Evolutionary conservation across 2,329 filamentous ascomycete species (phyloP).

Genomic region (Cordyceps tenuipes): DNA sequence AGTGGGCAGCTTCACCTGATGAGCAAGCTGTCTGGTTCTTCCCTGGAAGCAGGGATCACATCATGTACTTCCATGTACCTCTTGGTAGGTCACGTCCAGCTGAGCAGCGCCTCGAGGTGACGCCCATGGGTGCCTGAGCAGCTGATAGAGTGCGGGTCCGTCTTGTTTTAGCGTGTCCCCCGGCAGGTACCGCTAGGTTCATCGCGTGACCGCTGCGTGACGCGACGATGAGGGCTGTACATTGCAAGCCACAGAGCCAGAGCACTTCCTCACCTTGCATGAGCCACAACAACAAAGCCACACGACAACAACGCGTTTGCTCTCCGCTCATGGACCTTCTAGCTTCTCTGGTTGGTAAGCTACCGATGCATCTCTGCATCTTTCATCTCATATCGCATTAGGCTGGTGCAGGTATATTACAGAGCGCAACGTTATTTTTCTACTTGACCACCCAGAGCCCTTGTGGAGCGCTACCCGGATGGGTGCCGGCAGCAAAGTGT

Average conservation of each 20-base stretch:
- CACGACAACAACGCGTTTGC: background rate
- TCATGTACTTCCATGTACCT: background rate
- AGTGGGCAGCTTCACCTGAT: background rate
- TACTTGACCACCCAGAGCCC: too few relatives aligned
- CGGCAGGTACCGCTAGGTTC: conserved; percentile 6
- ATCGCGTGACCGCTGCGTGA: conserved; percentile 5
- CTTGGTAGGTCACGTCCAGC: background rate
- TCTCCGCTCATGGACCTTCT: background rate
- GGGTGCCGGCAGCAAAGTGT: too few relatives aligned
- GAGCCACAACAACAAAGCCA: conserved; percentile 8
- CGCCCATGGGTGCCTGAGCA: background rate
- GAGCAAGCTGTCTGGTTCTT: background rate
- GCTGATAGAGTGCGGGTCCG: background rate
- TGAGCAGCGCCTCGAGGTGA: background rate
- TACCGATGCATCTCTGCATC: too few relatives aligned
- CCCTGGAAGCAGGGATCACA: background rate
- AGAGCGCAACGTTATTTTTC: too few relatives aligned
- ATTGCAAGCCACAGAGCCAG: background rate
- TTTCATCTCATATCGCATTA: too few relatives aligned
- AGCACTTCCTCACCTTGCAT: background rate
- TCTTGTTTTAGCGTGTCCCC: background rate
- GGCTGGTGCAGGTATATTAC: too few relatives aligned
- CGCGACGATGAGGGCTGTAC: background rate
- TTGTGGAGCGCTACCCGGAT: too few relatives aligned
- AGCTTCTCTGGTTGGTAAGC: too few relatives aligned